These are phyloP conservation scores for Cenchrus americanus DNA, from an alignment of 176 grass and related monocot species.

Conservation along the genomic window DNA sequence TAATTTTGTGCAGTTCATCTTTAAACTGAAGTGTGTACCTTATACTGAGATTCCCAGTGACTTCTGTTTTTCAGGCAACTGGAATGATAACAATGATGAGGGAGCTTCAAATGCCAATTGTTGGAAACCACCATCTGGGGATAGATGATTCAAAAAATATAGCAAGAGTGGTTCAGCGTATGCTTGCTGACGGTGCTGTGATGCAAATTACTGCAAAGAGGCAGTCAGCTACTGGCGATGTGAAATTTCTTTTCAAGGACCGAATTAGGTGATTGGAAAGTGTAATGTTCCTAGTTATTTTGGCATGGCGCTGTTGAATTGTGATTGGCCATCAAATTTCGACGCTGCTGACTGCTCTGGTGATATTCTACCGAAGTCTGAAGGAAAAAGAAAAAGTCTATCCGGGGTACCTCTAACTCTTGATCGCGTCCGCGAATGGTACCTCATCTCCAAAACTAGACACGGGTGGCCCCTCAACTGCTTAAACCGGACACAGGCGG, in stretches of 20 bases:
- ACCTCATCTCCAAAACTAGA: too few relatives aligned
- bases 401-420: too few relatives aligned
- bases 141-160: slow-evolving; percentile 95
- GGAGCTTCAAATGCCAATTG: slow-evolving; percentile 66
- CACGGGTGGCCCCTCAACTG: too few relatives aligned
- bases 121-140: slow-evolving; percentile 86
- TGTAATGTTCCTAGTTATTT: not conserved
- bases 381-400: too few relatives aligned
- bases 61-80: slow-evolving; percentile 58
- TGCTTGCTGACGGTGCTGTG: slow-evolving; percentile 74
- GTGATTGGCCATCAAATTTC: not conserved
- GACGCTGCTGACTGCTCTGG: not conserved
- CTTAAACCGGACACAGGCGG: too few relatives aligned
- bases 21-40: slow-evolving; percentile 13
- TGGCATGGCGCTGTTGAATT: not conserved
- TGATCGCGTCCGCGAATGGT: too few relatives aligned
- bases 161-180: slow-evolving; percentile 73
- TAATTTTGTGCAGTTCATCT: slow-evolving; percentile 17
- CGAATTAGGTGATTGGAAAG: slow-evolving; percentile 50
- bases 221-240: slow-evolving; percentile 44
- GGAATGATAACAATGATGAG: slow-evolving; percentile 95
- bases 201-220: slow-evolving; percentile 77
- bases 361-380: not conserved
- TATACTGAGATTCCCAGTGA: not conserved
- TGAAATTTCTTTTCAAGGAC: slow-evolving; percentile 78